Percentiles rank a stretch among this genome's conserved stretches.
Evolutionary conservation across 1,284 basidiomycete species (phyloP).

Genomic region (Leccinum angustisporum): DNA sequence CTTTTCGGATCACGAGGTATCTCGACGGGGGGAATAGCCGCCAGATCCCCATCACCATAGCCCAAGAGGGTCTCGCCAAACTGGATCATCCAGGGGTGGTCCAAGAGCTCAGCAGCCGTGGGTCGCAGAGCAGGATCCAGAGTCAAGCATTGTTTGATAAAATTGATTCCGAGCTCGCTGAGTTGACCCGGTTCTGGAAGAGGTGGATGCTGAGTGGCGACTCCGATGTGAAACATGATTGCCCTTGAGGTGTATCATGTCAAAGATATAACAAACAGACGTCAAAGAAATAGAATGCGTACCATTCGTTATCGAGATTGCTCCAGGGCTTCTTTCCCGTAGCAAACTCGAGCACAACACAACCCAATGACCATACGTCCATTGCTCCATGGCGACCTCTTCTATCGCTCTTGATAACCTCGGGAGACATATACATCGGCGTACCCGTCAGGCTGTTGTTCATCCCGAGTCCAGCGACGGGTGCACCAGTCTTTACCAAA

Average conservation of each 20-base stretch:
- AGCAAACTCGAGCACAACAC: conserved; percentile 94
- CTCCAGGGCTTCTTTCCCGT: conserved; percentile 98
- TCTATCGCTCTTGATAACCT: conserved; percentile 93
- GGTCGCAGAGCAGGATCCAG: conserved; percentile 88
- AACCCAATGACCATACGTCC: conserved; percentile 98
- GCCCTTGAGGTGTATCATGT: conserved; percentile 52
- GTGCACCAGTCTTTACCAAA: conserved; percentile 31
- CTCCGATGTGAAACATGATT: conserved; percentile 99
- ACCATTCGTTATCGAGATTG: conserved; percentile 99
- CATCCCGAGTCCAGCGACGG: conserved; percentile 49
- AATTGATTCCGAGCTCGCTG: conserved; percentile 88
- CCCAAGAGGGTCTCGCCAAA: conserved; percentile 67
- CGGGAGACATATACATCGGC: conserved; percentile 99
- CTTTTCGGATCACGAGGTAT: conserved; percentile 49
- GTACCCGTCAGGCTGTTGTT: conserved; percentile 90
- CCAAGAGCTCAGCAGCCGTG: conserved; percentile 81
- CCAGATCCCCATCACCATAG: conserved; percentile 66
- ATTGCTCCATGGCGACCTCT: conserved; percentile 92
- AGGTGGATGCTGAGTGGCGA: conserved; percentile 95
- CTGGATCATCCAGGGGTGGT: conserved; percentile 89
- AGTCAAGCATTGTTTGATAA: conserved; percentile 89
- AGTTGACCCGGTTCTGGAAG: conserved; percentile 91
- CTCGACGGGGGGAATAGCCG: conserved; percentile 47
- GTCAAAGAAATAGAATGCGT: conserved; percentile 28
- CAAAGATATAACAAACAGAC: background rate